Conservation (phyloP, 2,329 filamentous ascomycete genomes). For the Ascocoryne sarcoides region DNA sequence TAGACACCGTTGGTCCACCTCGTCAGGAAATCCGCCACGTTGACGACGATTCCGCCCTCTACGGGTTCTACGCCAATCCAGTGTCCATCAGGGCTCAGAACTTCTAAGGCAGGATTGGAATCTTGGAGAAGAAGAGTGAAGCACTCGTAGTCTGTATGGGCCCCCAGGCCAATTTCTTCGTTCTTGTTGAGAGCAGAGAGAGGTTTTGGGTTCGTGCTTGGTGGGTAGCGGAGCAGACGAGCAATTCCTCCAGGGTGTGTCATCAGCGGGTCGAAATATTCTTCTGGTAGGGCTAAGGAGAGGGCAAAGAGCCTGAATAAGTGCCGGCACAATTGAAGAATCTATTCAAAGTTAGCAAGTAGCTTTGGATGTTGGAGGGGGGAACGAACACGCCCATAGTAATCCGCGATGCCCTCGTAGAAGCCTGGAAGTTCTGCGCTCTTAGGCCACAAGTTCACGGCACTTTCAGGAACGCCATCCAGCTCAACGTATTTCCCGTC, state of each 20-base stretch:
- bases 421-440: constrained; percentile 24
- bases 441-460: constrained; percentile 24
- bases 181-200: constrained; percentile 21
- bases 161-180: constrained; percentile 32
- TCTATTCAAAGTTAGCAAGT: constrained; percentile 12
- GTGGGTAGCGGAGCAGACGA: constrained; percentile 42
- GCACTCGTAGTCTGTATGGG: constrained; percentile 48
- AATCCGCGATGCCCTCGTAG: constrained; percentile 22
- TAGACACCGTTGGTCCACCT: constrained; percentile 44
- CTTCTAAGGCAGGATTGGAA: constrained; percentile 40
- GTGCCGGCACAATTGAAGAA: constrained; percentile 31
- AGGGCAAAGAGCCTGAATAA: constrained; percentile 32
- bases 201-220: constrained; percentile 28
- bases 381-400: constrained; percentile 24
- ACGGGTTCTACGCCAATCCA: constrained; percentile 39
- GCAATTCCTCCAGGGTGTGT: constrained; percentile 36
- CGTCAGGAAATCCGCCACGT: constrained; percentile 41
- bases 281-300: constrained; percentile 33
- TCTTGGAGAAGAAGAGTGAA: constrained; percentile 48
- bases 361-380: no score
- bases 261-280: constrained; percentile 33
- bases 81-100: constrained; percentile 36
- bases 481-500: constrained; percentile 28
- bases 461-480: constrained; percentile 20
- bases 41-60: constrained; percentile 41